Conservation (phyloP, 768 basidiomycete genomes). For the Kwoniella heveanensis region DNA sequence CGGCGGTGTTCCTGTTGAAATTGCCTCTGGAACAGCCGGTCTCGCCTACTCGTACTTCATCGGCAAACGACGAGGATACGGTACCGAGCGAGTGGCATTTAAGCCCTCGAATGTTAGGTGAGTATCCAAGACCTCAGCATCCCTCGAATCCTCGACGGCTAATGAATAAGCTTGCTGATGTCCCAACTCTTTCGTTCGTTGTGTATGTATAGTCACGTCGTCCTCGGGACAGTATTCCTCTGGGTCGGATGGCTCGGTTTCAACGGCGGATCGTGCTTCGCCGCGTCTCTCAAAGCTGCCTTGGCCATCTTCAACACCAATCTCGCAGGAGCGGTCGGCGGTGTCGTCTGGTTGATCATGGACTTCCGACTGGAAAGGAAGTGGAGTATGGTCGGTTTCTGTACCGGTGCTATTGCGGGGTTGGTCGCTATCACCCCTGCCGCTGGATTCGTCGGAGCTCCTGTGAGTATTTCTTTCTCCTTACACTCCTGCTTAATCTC, state of each 20-base stretch:
- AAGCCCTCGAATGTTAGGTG: conserved; percentile 80
- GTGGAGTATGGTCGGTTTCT: conserved; percentile 92
- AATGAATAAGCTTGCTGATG: too few relatives aligned
- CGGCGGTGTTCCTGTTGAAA: conserved; percentile 95
- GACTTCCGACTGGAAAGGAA: conserved; percentile 92
- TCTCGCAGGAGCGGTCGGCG: conserved; percentile 79
- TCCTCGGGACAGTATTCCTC: conserved; percentile 89
- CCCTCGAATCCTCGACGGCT: too few relatives aligned
- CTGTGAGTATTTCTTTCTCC: conserved; percentile 28
- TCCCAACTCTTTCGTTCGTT: not conserved
- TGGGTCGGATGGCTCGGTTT: conserved; percentile 80
- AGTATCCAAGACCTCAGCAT: too few relatives aligned
- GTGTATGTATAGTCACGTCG: conserved; percentile 76
- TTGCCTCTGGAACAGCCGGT: conserved; percentile 87
- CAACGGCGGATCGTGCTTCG: conserved; percentile 79
- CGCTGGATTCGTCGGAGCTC: conserved; percentile 58
- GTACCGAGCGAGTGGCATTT: conserved; percentile 86
- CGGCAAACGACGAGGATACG: conserved; percentile 86
- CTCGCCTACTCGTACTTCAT: conserved; percentile 81
- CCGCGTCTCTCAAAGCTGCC: conserved; percentile 82
- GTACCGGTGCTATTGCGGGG: conserved; percentile 85
- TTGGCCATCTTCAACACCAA: conserved; percentile 93
- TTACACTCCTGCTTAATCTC: conserved; percentile 59
- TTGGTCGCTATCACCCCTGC: conserved; percentile 58
- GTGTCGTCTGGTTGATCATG: conserved; percentile 55